Evolutionary conservation across 768 basidiomycete species (phyloP), one percentile per base, ranked within the genome.

Genomic region (Hemileccinum rubropunctum): DNA sequence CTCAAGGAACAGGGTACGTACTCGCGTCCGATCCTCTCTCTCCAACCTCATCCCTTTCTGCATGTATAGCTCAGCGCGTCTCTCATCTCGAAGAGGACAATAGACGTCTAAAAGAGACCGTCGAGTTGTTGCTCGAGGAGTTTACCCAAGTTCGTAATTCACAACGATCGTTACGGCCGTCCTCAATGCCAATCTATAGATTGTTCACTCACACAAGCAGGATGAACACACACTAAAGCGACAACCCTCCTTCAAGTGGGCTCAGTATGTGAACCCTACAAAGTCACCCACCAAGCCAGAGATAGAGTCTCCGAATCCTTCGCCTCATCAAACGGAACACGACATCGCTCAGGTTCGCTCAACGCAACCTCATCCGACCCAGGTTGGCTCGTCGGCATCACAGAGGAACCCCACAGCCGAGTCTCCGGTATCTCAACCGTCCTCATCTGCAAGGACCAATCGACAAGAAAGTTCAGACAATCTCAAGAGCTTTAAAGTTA

Each of bases 401-500:
- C 61, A 61, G 61, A 53, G 43, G 42, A 53, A 45, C n/a, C 44
- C 41, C 7, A 26, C 68, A 66, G 33, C 64, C 35, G 66, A 67
- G 17, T 67, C 66, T 3, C 61, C 68, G 13, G 47, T 54, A 8
- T 43, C 71, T 18, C 67, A 66, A 3, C 63, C 67, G 18, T 42
- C 46, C 15, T 47, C 67, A 6, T 60, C 67, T 14, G 50, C 66
- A 6, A 61, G 48, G 45, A 60, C 75, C 3, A 82, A 80, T 57
- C 74, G 81, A 27, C 82, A 85, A 60, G 87, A 90, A 36, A 88
- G 81, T 57, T 66, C 74, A 11, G 78, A 84, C 60, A 91, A 90
- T 58, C 76, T 91, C 54, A 92, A 95, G 73, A 91, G 88, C 61
- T 98, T 99, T 81, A 93, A 95, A 69, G 95, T 99, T 52, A 97